Conservation (phyloP, 1,284 basidiomycete species). For the Lentinus polychrous region DNA sequence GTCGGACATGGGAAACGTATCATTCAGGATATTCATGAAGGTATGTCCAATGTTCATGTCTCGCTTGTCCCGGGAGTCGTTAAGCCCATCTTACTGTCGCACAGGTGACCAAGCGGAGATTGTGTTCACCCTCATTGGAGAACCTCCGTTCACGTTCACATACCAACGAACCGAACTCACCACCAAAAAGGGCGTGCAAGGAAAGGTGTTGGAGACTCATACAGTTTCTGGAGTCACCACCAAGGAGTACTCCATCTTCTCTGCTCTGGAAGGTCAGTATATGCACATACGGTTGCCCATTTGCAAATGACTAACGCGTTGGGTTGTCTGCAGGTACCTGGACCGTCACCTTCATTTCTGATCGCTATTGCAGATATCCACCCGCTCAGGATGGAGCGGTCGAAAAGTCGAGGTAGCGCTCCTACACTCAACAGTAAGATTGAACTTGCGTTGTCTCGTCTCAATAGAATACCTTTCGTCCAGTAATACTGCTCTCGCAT, state of each 20-base stretch:
- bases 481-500: too few species aligned
- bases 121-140: conserved; percentile 81
- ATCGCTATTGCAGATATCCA: conserved; percentile 28
- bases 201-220: conserved; percentile 82
- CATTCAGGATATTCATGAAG: conserved; percentile 86
- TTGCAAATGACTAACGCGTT: conserved; percentile 11
- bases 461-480: neutral
- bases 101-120: conserved; percentile 93
- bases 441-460: neutral
- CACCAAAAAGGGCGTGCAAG: conserved; percentile 56
- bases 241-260: conserved; percentile 81
- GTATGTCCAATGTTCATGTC: conserved; percentile 27
- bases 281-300: neutral
- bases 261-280: conserved; percentile 74
- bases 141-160: conserved; percentile 93
- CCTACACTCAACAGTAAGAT: neutral
- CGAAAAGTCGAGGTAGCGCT: conserved; percentile 18
- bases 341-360: conserved; percentile 65
- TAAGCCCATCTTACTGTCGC: conserved; percentile 6
- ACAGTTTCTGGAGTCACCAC: conserved; percentile 77
- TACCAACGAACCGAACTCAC: conserved; percentile 77
- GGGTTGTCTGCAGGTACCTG: conserved; percentile 61
- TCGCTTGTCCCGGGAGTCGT: neutral
- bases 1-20: conserved; percentile 80
- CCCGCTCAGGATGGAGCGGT: conserved; percentile 20